phyloP scores from a whole-genome alignment of 1,139 yeast genomes.

The Taphrina flavorubra region DNA sequence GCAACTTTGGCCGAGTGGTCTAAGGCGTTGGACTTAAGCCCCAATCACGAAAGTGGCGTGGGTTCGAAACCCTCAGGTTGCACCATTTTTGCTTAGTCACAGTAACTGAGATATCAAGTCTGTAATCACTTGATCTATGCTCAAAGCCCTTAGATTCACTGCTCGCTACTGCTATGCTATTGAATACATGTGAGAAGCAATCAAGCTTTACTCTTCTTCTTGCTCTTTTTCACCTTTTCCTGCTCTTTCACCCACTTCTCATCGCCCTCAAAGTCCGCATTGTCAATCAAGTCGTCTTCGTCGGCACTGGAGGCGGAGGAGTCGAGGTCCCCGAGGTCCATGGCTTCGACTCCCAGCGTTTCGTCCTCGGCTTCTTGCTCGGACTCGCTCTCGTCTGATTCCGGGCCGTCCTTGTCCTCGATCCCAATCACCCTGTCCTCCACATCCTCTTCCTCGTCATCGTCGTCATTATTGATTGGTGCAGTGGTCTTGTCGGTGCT shows the following conservation, averaged over 20 bases:
- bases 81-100: background rate
- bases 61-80: slow-evolving; percentile 24
- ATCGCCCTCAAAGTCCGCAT: slow-evolving; percentile 30
- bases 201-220: background rate
- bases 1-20: slow-evolving; percentile 24
- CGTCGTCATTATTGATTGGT: background rate
- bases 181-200: background rate
- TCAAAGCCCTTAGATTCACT: background rate
- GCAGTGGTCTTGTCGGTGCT: background rate
- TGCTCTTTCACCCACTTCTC: slow-evolving; percentile 16
- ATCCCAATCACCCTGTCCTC: slow-evolving; percentile 24
- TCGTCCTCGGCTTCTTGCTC: slow-evolving; percentile 24
- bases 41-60: slow-evolving; percentile 24
- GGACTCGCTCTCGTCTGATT: slow-evolving; percentile 16
- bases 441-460: background rate
- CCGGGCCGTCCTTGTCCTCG: slow-evolving; percentile 29
- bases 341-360: background rate
- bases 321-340: slow-evolving; percentile 22
- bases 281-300: slow-evolving; percentile 21
- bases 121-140: background rate
- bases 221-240: slow-evolving; percentile 2
- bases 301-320: slow-evolving; percentile 12
- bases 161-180: slow-evolving; percentile 13
- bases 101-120: too few species aligned
- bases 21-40: slow-evolving; percentile 24